Base-by-base conservation (phyloP, 2,329 filamentous ascomycete species). In the Aspergillus aculeatinus region DNA sequence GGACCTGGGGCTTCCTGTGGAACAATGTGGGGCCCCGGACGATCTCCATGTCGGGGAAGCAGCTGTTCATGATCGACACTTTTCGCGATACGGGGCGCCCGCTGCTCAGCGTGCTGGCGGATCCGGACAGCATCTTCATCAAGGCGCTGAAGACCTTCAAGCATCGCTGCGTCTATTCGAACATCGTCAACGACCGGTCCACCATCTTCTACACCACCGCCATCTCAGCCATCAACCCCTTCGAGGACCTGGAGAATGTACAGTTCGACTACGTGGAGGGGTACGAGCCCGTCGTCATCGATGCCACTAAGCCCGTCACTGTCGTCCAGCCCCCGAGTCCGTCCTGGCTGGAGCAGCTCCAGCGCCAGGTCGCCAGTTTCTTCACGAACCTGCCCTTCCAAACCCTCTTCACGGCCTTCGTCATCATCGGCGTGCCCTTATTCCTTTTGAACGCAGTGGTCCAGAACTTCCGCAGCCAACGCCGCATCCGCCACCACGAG, bases 11-110 rank as follows among this genome's bases (percentile, higher is more conserved):
- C 71, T 85, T 83, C 71, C 78, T 89, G 59, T 97, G 82, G 87
- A 98, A 98, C 72, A 84, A 89, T n/a, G 74, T 98, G 3, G 94
- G 92, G 49, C 88, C 92, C 1, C 84, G 89, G 58, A 92, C 89
- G 0, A 78, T 98, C 5, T 96, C 91, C 59, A 87, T 86, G 71
- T 96, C 92, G 0, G 94, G 94, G 5, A 83, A 88, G 53, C 94
- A 98, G 73, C 81, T 98, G 10, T 98, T 97, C 74, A 87, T 87
- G 58, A 89, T 95, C 61, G 94, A 98, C 78, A 80, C 84, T 5
- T 97, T 97, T 75, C 87, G 92, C 60, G 87, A 91, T 63, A 96
- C 91, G 0, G 88, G 86, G n/a, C 85, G 87, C 47, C 91, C 93
- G 0, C 80, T 98, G 10, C 83, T 98, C 21, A 84, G 89, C 52